Conservation (phyloP, 2,329 filamentous ascomycete species). For the Colletotrichum costaricense region DNA sequence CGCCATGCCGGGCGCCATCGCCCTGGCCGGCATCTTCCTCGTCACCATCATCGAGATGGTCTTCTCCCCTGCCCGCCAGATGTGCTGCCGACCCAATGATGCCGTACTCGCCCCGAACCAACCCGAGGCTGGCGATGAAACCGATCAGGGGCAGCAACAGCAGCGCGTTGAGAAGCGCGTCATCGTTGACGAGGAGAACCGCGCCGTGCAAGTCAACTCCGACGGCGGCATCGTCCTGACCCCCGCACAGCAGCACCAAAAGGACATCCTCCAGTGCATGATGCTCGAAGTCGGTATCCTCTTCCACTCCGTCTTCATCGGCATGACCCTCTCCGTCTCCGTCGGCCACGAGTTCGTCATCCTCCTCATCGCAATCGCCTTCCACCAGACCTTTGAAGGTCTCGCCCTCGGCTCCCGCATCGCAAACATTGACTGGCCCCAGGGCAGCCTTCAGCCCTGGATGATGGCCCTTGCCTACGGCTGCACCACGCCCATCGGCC, state of each 20-base stretch:
- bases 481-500: conserved; percentile 75
- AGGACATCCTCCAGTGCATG: conserved; percentile 79
- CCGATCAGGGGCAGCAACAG: neutral
- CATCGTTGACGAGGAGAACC: conserved; percentile 25
- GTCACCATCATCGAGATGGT: conserved; percentile 86
- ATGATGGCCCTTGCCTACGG: conserved; percentile 69
- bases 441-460: conserved; percentile 61
- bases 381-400: conserved; percentile 73
- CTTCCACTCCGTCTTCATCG: conserved; percentile 85
- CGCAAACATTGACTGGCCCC: conserved; percentile 61
- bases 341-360: conserved; percentile 81
- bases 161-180: neutral
- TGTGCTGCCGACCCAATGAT: conserved; percentile 43
- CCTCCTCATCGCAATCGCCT: conserved; percentile 82
- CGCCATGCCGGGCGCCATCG: conserved; percentile 83
- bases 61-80: conserved; percentile 57
- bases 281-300: conserved; percentile 84
- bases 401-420: conserved; percentile 75
- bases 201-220: neutral
- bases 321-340: conserved; percentile 84
- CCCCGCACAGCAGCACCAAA: conserved; percentile 68
- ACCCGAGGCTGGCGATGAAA: neutral
- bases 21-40: conserved; percentile 81
- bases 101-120: conserved; percentile 21
- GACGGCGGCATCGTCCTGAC: conserved; percentile 42